Conservation (phyloP, 768 basidiomycete genomes). For the Rhodotorula toruloides region DNA sequence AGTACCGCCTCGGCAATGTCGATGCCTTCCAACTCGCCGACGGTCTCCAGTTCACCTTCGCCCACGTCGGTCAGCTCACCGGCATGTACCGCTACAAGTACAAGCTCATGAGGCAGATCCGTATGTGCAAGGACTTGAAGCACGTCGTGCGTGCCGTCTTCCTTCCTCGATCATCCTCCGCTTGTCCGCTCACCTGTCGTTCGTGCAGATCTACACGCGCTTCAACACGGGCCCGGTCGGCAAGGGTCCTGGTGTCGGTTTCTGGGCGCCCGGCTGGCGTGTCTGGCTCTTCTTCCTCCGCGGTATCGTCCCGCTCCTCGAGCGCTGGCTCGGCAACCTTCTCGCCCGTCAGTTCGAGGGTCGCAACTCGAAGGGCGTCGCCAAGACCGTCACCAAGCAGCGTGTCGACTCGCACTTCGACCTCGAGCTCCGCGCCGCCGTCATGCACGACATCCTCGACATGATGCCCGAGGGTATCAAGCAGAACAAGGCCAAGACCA, state of each 20-base stretch:
- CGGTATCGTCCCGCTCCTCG: conserved; percentile 93
- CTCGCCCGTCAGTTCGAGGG: conserved; percentile 98
- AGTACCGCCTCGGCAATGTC: conserved; percentile 95
- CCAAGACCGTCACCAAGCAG: conserved; percentile 98
- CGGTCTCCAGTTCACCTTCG: conserved; percentile 95
- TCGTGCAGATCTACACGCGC: conserved; percentile 71
- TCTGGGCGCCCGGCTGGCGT: conserved; percentile 99
- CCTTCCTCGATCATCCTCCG: neutral
- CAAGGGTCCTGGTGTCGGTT: conserved; percentile 96
- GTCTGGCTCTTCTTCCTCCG: conserved; percentile 99
- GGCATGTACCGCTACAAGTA: conserved; percentile 99
- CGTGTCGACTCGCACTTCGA: conserved; percentile 98
- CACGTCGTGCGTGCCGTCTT: conserved; percentile 56
- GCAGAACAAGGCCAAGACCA: conserved; percentile 99
- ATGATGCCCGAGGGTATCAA: conserved; percentile 99
- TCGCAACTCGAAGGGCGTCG: conserved; percentile 66
- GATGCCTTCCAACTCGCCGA: conserved; percentile 99
- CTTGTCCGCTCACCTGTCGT: neutral
- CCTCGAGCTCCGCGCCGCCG: conserved; percentile 90
- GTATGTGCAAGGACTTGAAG: conserved; percentile 98
- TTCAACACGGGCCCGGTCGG: conserved; percentile 99
- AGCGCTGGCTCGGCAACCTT: conserved; percentile 95
- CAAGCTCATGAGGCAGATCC: conserved; percentile 99
- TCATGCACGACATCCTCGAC: conserved; percentile 99
- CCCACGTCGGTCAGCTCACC: conserved; percentile 92